Evolutionary conservation across 75 land plant species (phyloP), one percentile per base, ranked within the genome.

Genomic region (Picea glauca): DNA sequence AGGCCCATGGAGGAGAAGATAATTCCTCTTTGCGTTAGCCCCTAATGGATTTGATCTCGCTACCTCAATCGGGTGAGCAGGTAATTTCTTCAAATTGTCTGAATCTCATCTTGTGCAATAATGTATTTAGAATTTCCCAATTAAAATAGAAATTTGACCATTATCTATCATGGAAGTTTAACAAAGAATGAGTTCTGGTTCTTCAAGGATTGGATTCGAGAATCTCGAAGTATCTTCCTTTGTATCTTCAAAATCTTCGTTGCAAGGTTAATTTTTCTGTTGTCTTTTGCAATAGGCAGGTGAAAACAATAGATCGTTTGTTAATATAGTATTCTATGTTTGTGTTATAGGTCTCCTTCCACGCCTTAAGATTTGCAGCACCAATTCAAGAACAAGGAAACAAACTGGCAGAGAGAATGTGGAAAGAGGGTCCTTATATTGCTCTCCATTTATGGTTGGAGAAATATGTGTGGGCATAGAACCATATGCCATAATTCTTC

Each of bases 191-290:
- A 3, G 81, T 94, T 17, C 80, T 94, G 2, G 67, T 94, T 13
- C 76, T 94, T 23, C 81, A 86, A 1, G 93, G 94, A 33, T 62
- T 94, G 14, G 98, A 92, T 65, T 93, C 93, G 12, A 85, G 89
- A 77, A 88, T 94, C 46, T 81, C 94, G 20, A 92, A 90, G 81
- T 92, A 94, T 80, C 91, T 94, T 63, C 91, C 91, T 3, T 76
- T 62, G 9, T 91, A 94, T 76, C 87, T 94, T 3, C 98, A 94
- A 79, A 92, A 89, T 77, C 90, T 94, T 40, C 79, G 90, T 0
- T 94, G 98, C 83, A 94, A 92, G 85, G 94, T 91, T 26, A 26
- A 26, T 26, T 26, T 26, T 26, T 58, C 2, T 70, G 5, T 9
- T 61, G 26, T 26, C 26, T 26, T 26, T 26, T 26, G 26, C 26